These are phyloP conservation scores for Quercus alba DNA, from an alignment of 306 rosid genomes.

Conservation along the genomic window DNA sequence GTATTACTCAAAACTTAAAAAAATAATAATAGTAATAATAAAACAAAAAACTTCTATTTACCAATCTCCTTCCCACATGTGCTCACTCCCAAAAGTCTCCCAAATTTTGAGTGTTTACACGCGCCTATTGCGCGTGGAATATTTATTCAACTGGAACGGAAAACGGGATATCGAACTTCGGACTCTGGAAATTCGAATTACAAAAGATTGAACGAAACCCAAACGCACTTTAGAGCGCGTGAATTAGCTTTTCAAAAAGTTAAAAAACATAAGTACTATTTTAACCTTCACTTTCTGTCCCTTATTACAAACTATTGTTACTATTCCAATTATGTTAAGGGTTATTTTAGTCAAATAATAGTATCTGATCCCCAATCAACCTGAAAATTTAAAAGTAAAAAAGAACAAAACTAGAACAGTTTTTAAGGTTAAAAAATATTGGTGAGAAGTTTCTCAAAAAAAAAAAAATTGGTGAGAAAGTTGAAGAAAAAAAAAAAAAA, in stretches of 20 bases:
- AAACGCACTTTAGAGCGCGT: conserved; percentile 12
- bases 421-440: conserved; percentile 24
- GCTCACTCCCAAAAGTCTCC: background rate
- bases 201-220: background rate
- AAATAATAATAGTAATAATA: background rate
- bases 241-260: background rate
- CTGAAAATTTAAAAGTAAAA: background rate
- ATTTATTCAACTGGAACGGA: background rate
- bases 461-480: conserved; percentile 8
- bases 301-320: too few species aligned
- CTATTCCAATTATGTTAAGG: background rate
- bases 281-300: background rate
- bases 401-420: background rate
- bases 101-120: background rate
- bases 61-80: background rate
- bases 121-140: conserved; percentile 6
- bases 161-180: conserved; percentile 3
- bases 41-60: background rate
- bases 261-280: background rate
- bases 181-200: background rate
- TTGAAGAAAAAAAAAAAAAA: background rate
- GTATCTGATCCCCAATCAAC: background rate
- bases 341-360: conserved; percentile 16
- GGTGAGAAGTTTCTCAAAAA: background rate
- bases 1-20: background rate